Conservation (phyloP, 495 filamentous ascomycete species). For the Podospora pseudoanserina region DNA sequence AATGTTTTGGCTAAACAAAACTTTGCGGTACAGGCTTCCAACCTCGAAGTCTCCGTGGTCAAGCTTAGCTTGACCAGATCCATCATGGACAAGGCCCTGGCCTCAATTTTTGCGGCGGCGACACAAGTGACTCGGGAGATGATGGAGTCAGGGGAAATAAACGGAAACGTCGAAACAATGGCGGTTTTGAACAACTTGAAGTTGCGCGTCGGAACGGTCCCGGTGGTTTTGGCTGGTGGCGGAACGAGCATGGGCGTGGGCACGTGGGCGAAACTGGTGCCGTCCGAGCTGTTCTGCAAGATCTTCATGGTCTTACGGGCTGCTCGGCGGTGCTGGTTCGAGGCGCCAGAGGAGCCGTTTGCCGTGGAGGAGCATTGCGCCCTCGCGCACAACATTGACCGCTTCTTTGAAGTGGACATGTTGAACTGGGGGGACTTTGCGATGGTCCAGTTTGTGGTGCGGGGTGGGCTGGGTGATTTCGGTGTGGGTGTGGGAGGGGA, state of each 20-base stretch:
- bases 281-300: background rate
- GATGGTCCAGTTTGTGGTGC: background rate
- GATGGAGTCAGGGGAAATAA: background rate
- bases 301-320: slow-evolving; percentile 1
- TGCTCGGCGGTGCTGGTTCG: background rate
- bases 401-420: slow-evolving; percentile 1
- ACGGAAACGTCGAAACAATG: background rate
- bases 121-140: background rate
- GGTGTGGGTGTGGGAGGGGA: background rate
- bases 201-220: background rate
- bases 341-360: background rate
- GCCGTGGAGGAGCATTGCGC: background rate
- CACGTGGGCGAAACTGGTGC: background rate
- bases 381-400: slow-evolving; percentile 3
- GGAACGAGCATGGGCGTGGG: background rate
- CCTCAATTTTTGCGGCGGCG: background rate
- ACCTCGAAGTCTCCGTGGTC: background rate
- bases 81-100: background rate
- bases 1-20: background rate
- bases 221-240: background rate
- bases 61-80: background rate
- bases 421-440: slow-evolving; percentile 2
- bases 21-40: background rate
- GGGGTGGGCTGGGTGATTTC: background rate
- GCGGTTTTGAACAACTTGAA: background rate